Percentiles rank a stretch among this genome's conserved stretches.
These are phyloP conservation scores for Oldenlandia corymbosa DNA, from an alignment of 257 asterid species.

Conservation along the genomic window DNA sequence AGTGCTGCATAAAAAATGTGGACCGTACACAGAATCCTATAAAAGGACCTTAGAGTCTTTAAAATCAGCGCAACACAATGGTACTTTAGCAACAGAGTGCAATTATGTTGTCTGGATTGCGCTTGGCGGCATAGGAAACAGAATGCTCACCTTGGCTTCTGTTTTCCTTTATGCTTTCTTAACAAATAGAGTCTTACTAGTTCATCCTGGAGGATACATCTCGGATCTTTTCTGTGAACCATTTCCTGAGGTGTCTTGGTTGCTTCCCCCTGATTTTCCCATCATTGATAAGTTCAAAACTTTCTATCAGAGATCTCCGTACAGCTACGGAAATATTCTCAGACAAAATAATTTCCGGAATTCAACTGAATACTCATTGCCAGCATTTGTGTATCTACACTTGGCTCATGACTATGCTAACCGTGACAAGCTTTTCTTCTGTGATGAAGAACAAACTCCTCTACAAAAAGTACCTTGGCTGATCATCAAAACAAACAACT, in stretches of 20 bases:
- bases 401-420: conserved; percentile 56
- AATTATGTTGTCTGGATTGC: conserved; percentile 74
- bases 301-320: conserved; percentile 42
- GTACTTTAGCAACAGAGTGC: conserved; percentile 33
- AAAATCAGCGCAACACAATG: conserved; percentile 31
- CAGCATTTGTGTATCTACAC: conserved; percentile 52
- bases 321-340: conserved; percentile 53
- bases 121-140: conserved; percentile 67
- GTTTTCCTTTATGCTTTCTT: conserved; percentile 77
- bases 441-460: conserved; percentile 49
- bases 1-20: conserved; percentile 65
- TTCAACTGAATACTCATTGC: conserved; percentile 15
- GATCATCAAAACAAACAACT: conserved; percentile 54
- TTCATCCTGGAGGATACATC: conserved; percentile 48
- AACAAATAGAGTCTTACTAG: conserved; percentile 65
- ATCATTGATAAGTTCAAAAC: conserved; percentile 29
- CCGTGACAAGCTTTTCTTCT: conserved; percentile 65
- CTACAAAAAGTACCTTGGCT: conserved; percentile 53
- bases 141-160: conserved; percentile 56
- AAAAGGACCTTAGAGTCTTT: conserved; percentile 44
- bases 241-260: conserved; percentile 74
- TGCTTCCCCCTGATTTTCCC: conserved; percentile 67
- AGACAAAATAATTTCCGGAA: conserved; percentile 27
- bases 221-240: conserved; percentile 84
- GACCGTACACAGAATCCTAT: conserved; percentile 56